phyloP scores from a whole-genome alignment of 441 rosid species.

The Mallotus repandus region DNA sequence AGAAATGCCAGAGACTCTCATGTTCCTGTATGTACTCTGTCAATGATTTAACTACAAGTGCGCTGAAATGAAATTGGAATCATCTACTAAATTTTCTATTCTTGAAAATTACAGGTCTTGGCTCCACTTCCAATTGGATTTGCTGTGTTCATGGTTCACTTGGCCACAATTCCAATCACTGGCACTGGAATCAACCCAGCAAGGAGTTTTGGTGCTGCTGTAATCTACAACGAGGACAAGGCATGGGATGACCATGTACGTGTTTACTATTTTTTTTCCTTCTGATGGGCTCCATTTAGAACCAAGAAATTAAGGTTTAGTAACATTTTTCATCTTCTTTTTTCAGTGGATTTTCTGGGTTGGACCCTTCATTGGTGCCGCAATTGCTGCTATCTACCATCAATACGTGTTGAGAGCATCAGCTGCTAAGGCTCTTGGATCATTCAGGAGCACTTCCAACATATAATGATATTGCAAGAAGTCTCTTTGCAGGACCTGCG shows the following conservation, averaged over 20 bases:
- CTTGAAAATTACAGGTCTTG: constrained; percentile 42
- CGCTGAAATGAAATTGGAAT: no score
- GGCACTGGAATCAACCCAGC: constrained; percentile 87
- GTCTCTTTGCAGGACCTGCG: neutral
- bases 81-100: no score
- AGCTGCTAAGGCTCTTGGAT: constrained; percentile 36
- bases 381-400: constrained; percentile 34
- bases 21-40: constrained; percentile 59
- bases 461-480: constrained; percentile 3
- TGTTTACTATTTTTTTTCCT: no score
- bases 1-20: constrained; percentile 87
- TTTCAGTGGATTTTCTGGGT: constrained; percentile 40
- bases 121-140: constrained; percentile 85
- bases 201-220: constrained; percentile 81
- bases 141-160: constrained; percentile 84
- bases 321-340: neutral
- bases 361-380: constrained; percentile 37
- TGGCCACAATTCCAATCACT: constrained; percentile 76
- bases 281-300: no score
- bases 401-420: constrained; percentile 33
- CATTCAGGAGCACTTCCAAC: constrained; percentile 58
- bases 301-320: no score
- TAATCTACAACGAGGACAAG: constrained; percentile 58
- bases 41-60: no score
- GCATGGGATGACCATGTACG: constrained; percentile 84